Base-by-base conservation (phyloP, 106 monocot genomes). In the Dioscorea zingiberensis region DNA sequence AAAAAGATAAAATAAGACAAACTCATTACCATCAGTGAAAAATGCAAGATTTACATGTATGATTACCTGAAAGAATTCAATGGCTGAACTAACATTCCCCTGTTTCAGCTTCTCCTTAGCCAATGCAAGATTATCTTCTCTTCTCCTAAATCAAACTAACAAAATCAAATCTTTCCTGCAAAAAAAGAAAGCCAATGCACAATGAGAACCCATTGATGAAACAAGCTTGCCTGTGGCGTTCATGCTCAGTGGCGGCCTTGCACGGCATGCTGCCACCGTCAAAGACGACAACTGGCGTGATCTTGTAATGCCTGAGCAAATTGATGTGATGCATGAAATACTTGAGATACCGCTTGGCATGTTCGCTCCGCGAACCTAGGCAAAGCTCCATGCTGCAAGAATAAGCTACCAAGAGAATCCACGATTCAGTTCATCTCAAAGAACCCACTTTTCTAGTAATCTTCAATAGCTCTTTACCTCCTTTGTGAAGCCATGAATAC, bases 401-500 rank as follows among this genome's bases (percentile, higher is more conserved):
- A 78, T 94, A 94, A 70, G 93, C 93, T 93, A 75, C 59, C 27
- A 10, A 24, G 21, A 72, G 63, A 38, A 21, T 3, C 18, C 25
- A 69, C 1, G 4, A 23, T 26, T 32, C 54, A 53, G 24, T 38
- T 67, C 62, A n/a, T 10, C 10, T 10, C 38, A 38, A 38, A 38
- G 4, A 38, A 38, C 10, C 3, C 38, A 30, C 10, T 38, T 38
- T 38, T 38, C 38, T 38, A 38, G 38, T 10, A 38, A 38, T 6
- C 38, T 38, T 38, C 38, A 38, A 38, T 0, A 29, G 17, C 23
- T 28, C 83, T 70, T 6, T 60, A 90, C 94, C 94, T 72, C 94
- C 94, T 60, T 94, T 94, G 81, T 94, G 94, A 13, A 94, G 81
- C 94, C 94, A 94, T 27, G 94, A 94, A 66, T 94, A 94, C 0